Base-by-base conservation (phyloP, 2,329 filamentous ascomycete species). In the Apiospora pterosperma region DNA sequence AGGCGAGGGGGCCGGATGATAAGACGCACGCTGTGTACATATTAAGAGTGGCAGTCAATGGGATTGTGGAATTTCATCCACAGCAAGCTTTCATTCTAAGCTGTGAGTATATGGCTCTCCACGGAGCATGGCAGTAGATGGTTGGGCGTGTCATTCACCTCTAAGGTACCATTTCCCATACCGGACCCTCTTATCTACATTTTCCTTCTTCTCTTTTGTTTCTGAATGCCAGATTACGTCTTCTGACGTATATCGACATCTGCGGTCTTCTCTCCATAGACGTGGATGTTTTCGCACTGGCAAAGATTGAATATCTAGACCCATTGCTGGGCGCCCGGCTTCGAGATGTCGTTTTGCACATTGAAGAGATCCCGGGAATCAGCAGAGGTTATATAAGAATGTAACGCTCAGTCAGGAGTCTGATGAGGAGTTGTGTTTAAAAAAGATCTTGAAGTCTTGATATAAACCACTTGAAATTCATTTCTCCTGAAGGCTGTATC, bases 281-380 rank as follows among this genome's bases (percentile, higher is more conserved):
- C 79, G 74, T 80, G 78, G 75, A 79, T 82, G 81, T 85, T 84
- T 85, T 85, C 83, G 81, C 82, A 75, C 76, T 85, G 84, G 83
- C 83, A 84, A 77, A 84, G 80, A 85, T 74, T 38, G 73, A 80
- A 70, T n/a, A 72, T 74, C 34, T 10, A 67, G 67, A 79, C 83
- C 83, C 82, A 77, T 83, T 84, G 82, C 83, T 85, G 82, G 82
- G 83, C 82, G 81, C 83, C 82, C 80, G 79, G 76, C 73, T 81
- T 83, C 75, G 79, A 85, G 82, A 82, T 74, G 76, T 82, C 83
- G 82, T 85, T 79, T 82, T 84, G 82, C 77, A 78, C 75, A 71
- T 84, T 79, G 67, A 76, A 76, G 83, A 85, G 70, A 81, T 77
- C 78, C 75, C 80, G 82, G 83, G 83, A 85, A 85, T 85, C 82